These are phyloP conservation scores for Pulchroboletus neoregius DNA, from an alignment of 1,284 basidiomycete genomes.

Conservation along the genomic window DNA sequence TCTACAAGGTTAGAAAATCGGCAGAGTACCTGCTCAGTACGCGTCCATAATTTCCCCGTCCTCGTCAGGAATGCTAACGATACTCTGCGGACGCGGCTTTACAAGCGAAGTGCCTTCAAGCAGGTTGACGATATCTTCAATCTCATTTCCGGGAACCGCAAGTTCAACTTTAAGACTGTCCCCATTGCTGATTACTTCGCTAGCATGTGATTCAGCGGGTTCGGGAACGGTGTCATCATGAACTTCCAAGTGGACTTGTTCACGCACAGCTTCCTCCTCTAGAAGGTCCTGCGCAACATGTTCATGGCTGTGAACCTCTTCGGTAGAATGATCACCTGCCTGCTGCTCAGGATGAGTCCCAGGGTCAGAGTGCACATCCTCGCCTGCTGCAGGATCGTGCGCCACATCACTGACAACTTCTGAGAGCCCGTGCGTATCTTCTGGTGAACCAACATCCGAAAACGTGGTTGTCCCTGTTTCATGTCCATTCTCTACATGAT, in stretches of 20 bases:
- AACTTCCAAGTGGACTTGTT: conserved; percentile 15
- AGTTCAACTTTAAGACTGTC: conserved; percentile 17
- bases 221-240: conserved; percentile 12
- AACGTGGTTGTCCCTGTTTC: conserved; percentile 9
- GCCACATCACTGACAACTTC: conserved; percentile 9
- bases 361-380: conserved; percentile 14
- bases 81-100: conserved; percentile 42
- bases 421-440: conserved; percentile 10
- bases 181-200: conserved; percentile 12
- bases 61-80: conserved; percentile 48
- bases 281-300: conserved; percentile 5
- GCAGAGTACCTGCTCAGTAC: conserved; percentile 16
- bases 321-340: conserved; percentile 1
- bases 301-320: conserved; percentile 9
- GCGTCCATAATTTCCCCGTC: conserved; percentile 24
- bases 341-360: conserved; percentile 13
- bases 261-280: conserved; percentile 15
- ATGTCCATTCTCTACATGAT: conserved; percentile 25
- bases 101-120: conserved; percentile 45
- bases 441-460: conserved; percentile 13
- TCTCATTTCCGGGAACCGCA: conserved; percentile 35
- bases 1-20: conserved; percentile 20
- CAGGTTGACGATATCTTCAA: conserved; percentile 63
- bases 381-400: conserved; percentile 9
- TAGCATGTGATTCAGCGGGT: conserved; percentile 8